A percentile compares a stretch with the other conserved stretches of the same genome.
Evolutionary conservation across 192 early-diverging fungal genomes (phyloP).

Genomic region (Allomyces javanicus): DNA sequence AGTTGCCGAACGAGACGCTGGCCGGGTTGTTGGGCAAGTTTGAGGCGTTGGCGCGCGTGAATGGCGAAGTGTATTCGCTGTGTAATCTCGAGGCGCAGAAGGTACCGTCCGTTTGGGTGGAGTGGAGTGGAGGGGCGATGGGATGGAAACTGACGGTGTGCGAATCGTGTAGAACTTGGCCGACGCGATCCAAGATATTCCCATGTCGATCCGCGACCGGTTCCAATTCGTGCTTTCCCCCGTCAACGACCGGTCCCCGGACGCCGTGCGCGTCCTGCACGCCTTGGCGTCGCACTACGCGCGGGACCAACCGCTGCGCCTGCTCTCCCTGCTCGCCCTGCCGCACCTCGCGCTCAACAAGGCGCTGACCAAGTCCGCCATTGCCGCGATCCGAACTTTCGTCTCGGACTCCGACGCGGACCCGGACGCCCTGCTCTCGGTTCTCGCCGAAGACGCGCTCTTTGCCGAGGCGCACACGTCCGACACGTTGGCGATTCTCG

Average conservation of each 20-base stretch:
- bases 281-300: conserved; percentile 6
- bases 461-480: too few species aligned
- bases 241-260: conserved; percentile 17
- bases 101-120: conserved; percentile 6
- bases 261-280: conserved; percentile 1
- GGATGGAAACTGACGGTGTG: too few species aligned
- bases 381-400: conserved; percentile 13
- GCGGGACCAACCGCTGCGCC: too few species aligned
- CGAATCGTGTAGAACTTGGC: conserved; percentile 23
- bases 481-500: conserved; percentile 24
- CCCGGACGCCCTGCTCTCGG: too few species aligned
- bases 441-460: too few species aligned
- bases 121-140: too few species aligned
- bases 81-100: conserved; percentile 52
- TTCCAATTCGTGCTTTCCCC: conserved; percentile 52
- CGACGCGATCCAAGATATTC: conserved; percentile 32
- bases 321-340: too few species aligned
- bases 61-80: conserved; percentile 42
- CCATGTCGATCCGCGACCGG: conserved; percentile 41
- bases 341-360: conserved; percentile 1
- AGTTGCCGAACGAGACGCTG: conserved; percentile 42
- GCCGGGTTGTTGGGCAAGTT: conserved; percentile 50
- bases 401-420: too few species aligned
- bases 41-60: conserved; percentile 42
- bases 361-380: conserved; percentile 5